Evolutionary conservation across 2,329 filamentous ascomycete genomes (phyloP), one percentile per base, ranked within the genome.

Genomic region (Shiraia sp.): DNA sequence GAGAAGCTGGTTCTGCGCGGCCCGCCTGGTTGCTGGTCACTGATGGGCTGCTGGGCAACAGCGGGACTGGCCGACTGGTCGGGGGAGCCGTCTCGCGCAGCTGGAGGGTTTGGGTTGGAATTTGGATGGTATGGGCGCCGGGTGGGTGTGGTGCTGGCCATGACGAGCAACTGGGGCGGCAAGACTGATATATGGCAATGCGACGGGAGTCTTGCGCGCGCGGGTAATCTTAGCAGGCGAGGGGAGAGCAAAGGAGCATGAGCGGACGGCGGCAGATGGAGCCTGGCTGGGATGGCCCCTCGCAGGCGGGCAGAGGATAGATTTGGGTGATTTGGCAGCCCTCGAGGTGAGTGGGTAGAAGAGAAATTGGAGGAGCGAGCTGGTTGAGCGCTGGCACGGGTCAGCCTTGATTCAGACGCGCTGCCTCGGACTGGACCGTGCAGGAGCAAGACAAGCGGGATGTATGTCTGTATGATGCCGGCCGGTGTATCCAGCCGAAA

Each of bases 1-100:
- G 53, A 57, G 55, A 71, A 71, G 53, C 62, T 67, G 26, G 66
- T 53, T 26, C 61, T 41, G 39, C 55, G 59, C 2, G 55, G 40
- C 17, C 40, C 49, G 10, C 42, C 45, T 10, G 42, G 31, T 13
- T 55, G 51, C 10, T 45, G 44, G 32, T 63, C 55, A 41, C 50
- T 44, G 52, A 51, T 51, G 37, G 56, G 27, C 13, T 53, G 53
- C 5, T n/a, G n/a, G n/a, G 51, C 42, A 8, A 49, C 29, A 9
- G 47, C 41, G 15, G 49, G 44, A 10, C 45, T 45, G 34, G 53
- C 49, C 27, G 61, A 55, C 36, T 51, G 39, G 17, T 65, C 66
- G 39, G 60, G 59, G 10, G 61, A 66, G 45, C 47, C 57, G 47
- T 63, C 55, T 26, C 58, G 53, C 23, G 40, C 27, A 28, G 49